Evolutionary conservation across 192 early-diverging fungal genomes (phyloP).

Genomic region (Ambispora gerdemannii): DNA sequence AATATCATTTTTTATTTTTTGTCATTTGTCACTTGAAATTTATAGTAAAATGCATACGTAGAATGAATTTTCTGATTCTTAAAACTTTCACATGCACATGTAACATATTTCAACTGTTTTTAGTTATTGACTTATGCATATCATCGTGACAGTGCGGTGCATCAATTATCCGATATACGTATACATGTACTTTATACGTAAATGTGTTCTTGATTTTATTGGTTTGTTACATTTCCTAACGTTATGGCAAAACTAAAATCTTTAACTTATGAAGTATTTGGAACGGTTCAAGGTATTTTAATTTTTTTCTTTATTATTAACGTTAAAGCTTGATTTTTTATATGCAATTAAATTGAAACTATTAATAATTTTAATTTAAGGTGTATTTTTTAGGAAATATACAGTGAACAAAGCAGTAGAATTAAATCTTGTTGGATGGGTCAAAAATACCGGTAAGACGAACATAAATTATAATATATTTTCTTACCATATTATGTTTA

Average conservation of each 20-base stretch:
- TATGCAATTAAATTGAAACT: background rate
- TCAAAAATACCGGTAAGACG: slow-evolving; percentile 4
- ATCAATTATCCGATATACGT: no score
- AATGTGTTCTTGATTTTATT: no score
- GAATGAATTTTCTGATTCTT: no score
- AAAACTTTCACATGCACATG: no score
- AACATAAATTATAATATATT: background rate
- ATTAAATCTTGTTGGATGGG: slow-evolving; percentile 20
- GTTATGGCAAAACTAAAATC: background rate
- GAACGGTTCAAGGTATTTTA: background rate
- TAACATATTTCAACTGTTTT: no score
- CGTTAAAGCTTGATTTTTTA: background rate
- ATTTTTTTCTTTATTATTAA: background rate
- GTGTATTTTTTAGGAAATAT: slow-evolving; percentile 24
- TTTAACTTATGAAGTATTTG: background rate
- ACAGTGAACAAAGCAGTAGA: slow-evolving; percentile 12
- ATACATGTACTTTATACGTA: no score
- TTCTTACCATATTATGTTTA: background rate
- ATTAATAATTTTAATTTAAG: background rate
- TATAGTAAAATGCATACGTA: no score
- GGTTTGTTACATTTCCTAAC: no score
- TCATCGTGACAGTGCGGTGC: no score
- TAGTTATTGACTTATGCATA: no score
- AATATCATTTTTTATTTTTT: no score
- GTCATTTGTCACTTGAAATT: no score